phyloP scores from a whole-genome alignment of 2,329 filamentous ascomycete genomes.

The Fusarium anguioides region DNA sequence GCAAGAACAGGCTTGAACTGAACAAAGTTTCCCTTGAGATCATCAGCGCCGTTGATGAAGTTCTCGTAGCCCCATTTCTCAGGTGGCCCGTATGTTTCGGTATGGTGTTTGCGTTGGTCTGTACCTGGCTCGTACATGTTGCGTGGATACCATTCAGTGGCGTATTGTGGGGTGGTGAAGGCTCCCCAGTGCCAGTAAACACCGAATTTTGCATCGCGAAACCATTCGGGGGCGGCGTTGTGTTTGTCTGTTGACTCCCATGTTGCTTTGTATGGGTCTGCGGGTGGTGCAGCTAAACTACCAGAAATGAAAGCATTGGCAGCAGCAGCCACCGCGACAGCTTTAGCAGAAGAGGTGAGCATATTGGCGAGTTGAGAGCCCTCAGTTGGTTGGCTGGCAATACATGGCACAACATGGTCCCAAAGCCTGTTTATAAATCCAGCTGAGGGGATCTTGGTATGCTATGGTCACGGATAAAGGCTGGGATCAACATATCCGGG shows the following conservation, averaged over 20 bases:
- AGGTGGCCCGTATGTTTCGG: not conserved
- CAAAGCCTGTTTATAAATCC: not conserved
- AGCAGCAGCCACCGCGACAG: not conserved
- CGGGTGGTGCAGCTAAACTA: not conserved
- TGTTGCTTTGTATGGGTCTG: constrained; percentile 15
- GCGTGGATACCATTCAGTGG: constrained; percentile 25
- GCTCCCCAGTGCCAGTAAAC: constrained; percentile 32
- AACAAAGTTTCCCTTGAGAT: constrained; percentile 5
- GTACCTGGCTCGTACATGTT: constrained; percentile 24
- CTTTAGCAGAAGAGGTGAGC: not conserved
- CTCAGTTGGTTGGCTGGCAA: not conserved
- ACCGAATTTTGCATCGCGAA: constrained; percentile 22
- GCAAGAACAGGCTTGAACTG: constrained; percentile 15
- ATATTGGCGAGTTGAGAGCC: not conserved
- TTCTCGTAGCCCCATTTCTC: constrained; percentile 23
- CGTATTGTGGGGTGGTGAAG: constrained; percentile 19
- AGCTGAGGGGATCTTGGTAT: accelerated
- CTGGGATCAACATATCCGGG: not conserved
- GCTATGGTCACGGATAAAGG: no score
- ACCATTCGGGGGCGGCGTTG: constrained; percentile 19
- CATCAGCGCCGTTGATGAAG: constrained; percentile 9
- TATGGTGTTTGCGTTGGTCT: constrained; percentile 10
- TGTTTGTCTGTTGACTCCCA: constrained; percentile 27
- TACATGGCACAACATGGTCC: not conserved
- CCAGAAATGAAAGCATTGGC: not conserved